These are phyloP conservation scores for Escallonia rubra DNA, from an alignment of 129 eudicot species.

Conservation along the genomic window DNA sequence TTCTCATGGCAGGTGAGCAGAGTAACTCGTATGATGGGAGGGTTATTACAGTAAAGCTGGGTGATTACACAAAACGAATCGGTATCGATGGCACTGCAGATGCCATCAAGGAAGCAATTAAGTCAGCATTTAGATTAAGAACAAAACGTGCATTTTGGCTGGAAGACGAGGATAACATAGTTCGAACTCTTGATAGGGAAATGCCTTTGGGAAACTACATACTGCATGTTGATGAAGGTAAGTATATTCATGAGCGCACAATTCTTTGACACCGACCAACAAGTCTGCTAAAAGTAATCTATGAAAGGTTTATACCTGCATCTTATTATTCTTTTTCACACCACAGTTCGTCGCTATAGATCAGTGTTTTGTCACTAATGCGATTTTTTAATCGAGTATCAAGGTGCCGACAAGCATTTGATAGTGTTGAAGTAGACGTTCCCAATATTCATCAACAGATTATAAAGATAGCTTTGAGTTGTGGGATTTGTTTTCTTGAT, in stretches of 20 bases:
- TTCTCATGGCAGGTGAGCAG: constrained; percentile 52
- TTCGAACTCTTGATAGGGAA: constrained; percentile 75
- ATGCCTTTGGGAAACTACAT: constrained; percentile 89
- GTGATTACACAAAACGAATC: constrained; percentile 70
- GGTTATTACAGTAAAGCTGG: constrained; percentile 76
- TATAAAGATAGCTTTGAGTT: too few relatives aligned
- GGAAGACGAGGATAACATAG: constrained; percentile 83
- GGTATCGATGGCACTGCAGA: constrained; percentile 85
- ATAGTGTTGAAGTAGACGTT: too few relatives aligned
- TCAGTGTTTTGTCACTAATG: too few relatives aligned
- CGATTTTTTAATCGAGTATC: too few relatives aligned
- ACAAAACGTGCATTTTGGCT: constrained; percentile 89
- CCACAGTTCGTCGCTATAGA: too few relatives aligned
- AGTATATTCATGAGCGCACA: neutral
- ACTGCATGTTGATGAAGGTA: constrained; percentile 94
- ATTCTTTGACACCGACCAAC: too few relatives aligned
- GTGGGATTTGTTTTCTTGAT: too few relatives aligned
- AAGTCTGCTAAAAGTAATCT: too few relatives aligned
- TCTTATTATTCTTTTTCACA: too few relatives aligned
- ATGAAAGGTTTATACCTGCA: too few relatives aligned
- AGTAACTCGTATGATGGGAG: constrained; percentile 69
- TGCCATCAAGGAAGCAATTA: constrained; percentile 78
- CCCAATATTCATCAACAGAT: too few relatives aligned
- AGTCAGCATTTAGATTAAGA: constrained; percentile 75
- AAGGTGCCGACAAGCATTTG: too few relatives aligned